Base-by-base conservation (phyloP, 23 red algal species). In the Gracilaria gracilis region DNA sequence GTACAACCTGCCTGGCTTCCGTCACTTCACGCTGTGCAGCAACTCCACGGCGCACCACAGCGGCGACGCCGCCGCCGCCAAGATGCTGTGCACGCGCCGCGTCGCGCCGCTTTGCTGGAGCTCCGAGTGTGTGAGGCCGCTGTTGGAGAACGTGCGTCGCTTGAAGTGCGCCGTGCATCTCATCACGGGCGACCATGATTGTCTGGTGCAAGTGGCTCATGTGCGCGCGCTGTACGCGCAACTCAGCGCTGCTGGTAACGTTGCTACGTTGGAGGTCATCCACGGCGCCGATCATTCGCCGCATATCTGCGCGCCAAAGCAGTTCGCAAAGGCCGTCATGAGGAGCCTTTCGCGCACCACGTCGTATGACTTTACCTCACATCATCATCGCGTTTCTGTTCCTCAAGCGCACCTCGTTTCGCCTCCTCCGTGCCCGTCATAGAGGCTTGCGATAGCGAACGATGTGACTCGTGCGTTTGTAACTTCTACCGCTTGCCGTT, bases 1-100 rank as follows among this genome's bases (percentile, higher is more conserved):
- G 13, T 90, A 90, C 58, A 90, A 90, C 61, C 20, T 81, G 33
- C 36, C n/a, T 5, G 87, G 87, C 4, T 73, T 90, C 31, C 71
- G 87, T 7, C 72, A 67, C 28, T 70, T 65, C 57, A 49, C 61
- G 25, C 67, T 90, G 0, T 90, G 27, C 40, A 29, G 48, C 11
- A 90, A 90, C 61, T 80, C 87, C 11, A 38, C 77, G 5, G 25
- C 14, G 12, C 61, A 67, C 47, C 13, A 7, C n/a, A 70, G 40
- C 23, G 87, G 87, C 38, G 87, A 90, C 37, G 76, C 74, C 4
- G 87, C 87, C 35, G 87, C 87, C 0, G 73, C 87, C 21, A 27
- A 12, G 5, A 69, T 90, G 61, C 20, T 90, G 17, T 27, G 75
- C 11, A 79, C 77, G 29, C 62, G 40, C 8, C 46, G 87, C n/a